Conservation (phyloP, 1,284 basidiomycete genomes). For the Trichosporon sp. region DNA sequence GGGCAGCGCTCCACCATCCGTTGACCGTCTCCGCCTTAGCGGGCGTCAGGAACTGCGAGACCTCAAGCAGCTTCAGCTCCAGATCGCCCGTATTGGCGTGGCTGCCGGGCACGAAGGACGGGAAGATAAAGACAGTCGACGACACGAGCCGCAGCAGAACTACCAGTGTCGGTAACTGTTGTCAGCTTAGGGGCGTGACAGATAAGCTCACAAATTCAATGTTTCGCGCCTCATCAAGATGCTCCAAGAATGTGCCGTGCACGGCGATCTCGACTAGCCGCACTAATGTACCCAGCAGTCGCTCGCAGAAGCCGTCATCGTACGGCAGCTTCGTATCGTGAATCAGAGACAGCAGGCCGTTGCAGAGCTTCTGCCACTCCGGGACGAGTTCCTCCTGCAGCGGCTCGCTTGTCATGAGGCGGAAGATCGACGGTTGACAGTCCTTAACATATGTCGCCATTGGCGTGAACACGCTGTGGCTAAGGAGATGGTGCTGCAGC, state of each 20-base stretch:
- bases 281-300: background rate
- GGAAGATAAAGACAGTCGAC: slow-evolving; percentile 23
- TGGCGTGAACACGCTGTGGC: slow-evolving; percentile 22
- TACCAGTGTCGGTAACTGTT: slow-evolving; percentile 9
- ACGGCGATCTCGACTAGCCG: background rate
- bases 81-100: background rate
- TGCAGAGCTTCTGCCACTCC: background rate
- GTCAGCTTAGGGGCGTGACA: background rate
- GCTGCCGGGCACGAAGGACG: slow-evolving; percentile 3
- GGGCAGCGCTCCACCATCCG: background rate
- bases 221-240: slow-evolving; percentile 2
- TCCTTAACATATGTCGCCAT: slow-evolving; percentile 12
- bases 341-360: background rate
- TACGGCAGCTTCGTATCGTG: background rate
- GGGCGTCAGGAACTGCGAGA: background rate
- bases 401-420: slow-evolving; percentile 19
- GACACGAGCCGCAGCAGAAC: slow-evolving; percentile 16
- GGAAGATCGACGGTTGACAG: slow-evolving; percentile 27
- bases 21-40: background rate
- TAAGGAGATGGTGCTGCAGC: slow-evolving; percentile 37
- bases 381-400: background rate
- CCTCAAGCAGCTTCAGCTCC: background rate
- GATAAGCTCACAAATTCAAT: background rate
- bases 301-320: background rate
- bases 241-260: background rate